Percentiles rank a stretch among this genome's conserved stretches.
These are phyloP conservation scores for Diutina catenulata DNA, from an alignment of 1,139 yeast genomes.

Conservation along the genomic window DNA sequence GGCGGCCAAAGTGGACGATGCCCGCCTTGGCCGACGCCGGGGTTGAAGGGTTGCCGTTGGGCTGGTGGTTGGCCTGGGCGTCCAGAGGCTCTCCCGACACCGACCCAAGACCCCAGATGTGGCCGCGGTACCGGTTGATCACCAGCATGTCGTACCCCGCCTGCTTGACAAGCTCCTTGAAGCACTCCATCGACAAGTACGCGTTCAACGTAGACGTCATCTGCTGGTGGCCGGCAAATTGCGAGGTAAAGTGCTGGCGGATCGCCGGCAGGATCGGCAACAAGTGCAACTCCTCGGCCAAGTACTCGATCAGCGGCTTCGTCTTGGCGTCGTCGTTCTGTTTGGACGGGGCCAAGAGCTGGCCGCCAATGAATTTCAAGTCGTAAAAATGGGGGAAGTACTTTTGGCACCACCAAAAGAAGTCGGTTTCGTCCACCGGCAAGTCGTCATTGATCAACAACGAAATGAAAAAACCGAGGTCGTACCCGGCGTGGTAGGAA, in stretches of 20 bases:
- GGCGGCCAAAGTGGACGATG: constrained; percentile 4
- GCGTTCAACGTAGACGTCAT: constrained; percentile 40
- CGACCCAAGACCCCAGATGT: constrained; percentile 40
- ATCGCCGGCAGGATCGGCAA: constrained; percentile 37
- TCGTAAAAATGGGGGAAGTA: constrained; percentile 82
- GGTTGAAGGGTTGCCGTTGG: constrained; percentile 4
- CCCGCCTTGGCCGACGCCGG: constrained; percentile 5
- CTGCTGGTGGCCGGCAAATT: constrained; percentile 23
- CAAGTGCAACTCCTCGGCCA: constrained; percentile 48
- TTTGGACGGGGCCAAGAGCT: constrained; percentile 18
- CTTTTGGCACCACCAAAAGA: constrained; percentile 55
- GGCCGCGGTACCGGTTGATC: constrained; percentile 35
- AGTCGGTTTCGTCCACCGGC: constrained; percentile 76
- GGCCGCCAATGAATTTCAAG: constrained; percentile 65
- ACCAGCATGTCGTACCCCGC: constrained; percentile 23
- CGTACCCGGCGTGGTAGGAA: constrained; percentile 91
- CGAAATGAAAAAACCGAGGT: constrained; percentile 79
- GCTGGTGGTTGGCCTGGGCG: neutral
- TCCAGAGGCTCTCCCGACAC: neutral
- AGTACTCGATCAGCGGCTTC: constrained; percentile 36
- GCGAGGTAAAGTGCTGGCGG: constrained; percentile 37
- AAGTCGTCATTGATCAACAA: constrained; percentile 63
- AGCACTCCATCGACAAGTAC: constrained; percentile 45
- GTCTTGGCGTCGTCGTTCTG: constrained; percentile 12
- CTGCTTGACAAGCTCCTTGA: constrained; percentile 40